Evolutionary conservation across 108 stramenopile species (phyloP), one percentile per base, ranked within the genome.

Genomic region (Nannochloropsis gaditana): DNA sequence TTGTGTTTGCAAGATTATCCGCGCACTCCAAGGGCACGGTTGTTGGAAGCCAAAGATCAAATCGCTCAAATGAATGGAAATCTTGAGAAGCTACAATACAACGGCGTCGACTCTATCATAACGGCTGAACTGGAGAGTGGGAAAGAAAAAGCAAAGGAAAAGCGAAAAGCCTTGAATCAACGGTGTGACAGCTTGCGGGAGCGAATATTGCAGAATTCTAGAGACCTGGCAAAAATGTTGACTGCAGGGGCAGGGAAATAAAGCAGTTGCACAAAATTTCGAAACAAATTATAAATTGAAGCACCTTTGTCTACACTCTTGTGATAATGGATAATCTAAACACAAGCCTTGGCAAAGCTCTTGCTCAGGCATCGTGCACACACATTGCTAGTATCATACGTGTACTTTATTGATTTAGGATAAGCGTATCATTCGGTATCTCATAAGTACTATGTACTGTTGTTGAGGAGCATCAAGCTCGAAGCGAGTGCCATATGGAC

Each of bases 11-110:
- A 73, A 73, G 59, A 73, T n/a, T 73, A 73, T 6, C 59, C 59
- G 19, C 59, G 59, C 59, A 73, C 59, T 15, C 59, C 59, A 15
- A 15, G 59, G n/a, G 4, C 59, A 15, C 59, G 59, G 59, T n/a
- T 73, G 59, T 73, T 73, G 59, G 59, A 73, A 73, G 59, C 59
- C n/a, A 73, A 73, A n/a, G 59, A 73, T 73, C 59, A 73, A n/a
- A 73, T 73, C n/a, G 59, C 59, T n/a, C 59, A 73, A n/a, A 73
- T 73, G 59, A 73, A 73, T 73, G 59, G 59, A n/a, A 73, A n/a
- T 73, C n/a, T 73, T 15, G 59, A 73, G 59, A 73, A 73, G 59
- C 59, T 73, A 15, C 59, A 73, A n/a, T 73, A 73, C 59, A 73
- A n/a, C n/a, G 59, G 59, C 59, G 59, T 73, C 5, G 59, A 73